phyloP scores from a whole-genome alignment of 1,284 basidiomycete genomes.

The Tylopilus orsonianus region DNA sequence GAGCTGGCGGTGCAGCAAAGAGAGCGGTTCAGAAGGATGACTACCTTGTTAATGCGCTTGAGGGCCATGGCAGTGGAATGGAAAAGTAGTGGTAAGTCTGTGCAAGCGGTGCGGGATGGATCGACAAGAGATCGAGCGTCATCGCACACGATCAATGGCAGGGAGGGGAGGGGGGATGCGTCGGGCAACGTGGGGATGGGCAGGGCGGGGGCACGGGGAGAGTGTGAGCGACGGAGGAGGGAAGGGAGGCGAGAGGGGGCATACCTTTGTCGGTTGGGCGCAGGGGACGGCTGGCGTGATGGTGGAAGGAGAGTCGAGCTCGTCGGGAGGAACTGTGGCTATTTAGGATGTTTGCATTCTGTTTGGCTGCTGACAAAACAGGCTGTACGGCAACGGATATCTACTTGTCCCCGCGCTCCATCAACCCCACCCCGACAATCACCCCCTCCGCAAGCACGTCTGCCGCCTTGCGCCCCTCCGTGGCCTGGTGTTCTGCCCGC shows the following conservation, averaged over 20 bases:
- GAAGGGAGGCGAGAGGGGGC: not conserved
- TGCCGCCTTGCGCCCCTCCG: slow-evolving; percentile 69
- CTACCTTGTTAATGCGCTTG: slow-evolving; percentile 98
- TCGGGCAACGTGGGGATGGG: not conserved
- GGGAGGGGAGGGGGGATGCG: not conserved
- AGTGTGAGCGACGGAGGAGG: not conserved
- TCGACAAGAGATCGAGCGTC: slow-evolving; percentile 32
- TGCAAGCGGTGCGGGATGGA: slow-evolving; percentile 8
- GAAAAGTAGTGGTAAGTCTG: slow-evolving; percentile 35
- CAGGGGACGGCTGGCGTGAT: slow-evolving; percentile 38
- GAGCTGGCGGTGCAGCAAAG: slow-evolving; percentile 17
- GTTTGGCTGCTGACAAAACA: slow-evolving; percentile 39
- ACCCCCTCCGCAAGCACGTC: slow-evolving; percentile 75
- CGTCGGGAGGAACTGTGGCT: slow-evolving; percentile 38
- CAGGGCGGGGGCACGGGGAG: not conserved
- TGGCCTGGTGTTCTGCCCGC: slow-evolving; percentile 62
- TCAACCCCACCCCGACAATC: slow-evolving; percentile 73
- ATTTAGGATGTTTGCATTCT: slow-evolving; percentile 47
- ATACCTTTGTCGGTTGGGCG: slow-evolving; percentile 29
- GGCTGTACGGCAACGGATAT: no score
- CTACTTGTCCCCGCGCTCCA: slow-evolving; percentile 45
- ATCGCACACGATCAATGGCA: slow-evolving; percentile 46
- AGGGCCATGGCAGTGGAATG: slow-evolving; percentile 71
- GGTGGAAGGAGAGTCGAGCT: slow-evolving; percentile 47
- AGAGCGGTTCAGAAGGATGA: slow-evolving; percentile 24